A percentile compares a stretch with the other conserved stretches of the same genome.
These are phyloP conservation scores for Candolleomyces aberdarensis DNA, from an alignment of 768 basidiomycete genomes.

Conservation along the genomic window DNA sequence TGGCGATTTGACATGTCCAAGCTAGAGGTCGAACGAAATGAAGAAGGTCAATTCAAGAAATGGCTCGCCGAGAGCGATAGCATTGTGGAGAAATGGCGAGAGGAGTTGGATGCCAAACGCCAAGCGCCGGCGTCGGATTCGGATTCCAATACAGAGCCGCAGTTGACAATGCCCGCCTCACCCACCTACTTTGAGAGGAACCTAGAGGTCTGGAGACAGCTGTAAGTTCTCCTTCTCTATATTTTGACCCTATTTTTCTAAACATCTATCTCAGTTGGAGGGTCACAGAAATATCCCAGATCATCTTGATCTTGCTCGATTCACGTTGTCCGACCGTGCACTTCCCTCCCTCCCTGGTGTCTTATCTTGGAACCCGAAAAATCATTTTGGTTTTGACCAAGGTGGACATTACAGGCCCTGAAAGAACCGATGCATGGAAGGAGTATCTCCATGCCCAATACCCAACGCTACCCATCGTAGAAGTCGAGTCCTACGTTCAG, in stretches of 20 bases:
- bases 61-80: constrained; percentile 73
- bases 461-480: constrained; percentile 59
- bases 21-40: constrained; percentile 85
- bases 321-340: constrained; percentile 87
- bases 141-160: not conserved
- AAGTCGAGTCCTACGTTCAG: constrained; percentile 73
- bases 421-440: constrained; percentile 60
- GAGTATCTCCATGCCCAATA: constrained; percentile 51
- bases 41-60: constrained; percentile 77
- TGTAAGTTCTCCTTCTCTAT: constrained; percentile 46
- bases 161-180: constrained; percentile 48
- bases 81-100: constrained; percentile 51
- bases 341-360: constrained; percentile 73
- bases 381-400: constrained; percentile 84
- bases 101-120: constrained; percentile 13
- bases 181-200: constrained; percentile 87
- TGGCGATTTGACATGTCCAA: constrained; percentile 88
- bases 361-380: constrained; percentile 53
- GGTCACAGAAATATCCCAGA: constrained; percentile 87
- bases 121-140: constrained; percentile 6
- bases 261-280: constrained; percentile 67
- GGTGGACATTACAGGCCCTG: constrained; percentile 77
- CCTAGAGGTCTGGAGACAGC: constrained; percentile 91
- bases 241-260: not conserved
- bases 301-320: constrained; percentile 85